Evolutionary conservation across 306 rosid genomes (phyloP), one percentile per base, ranked within the genome.

Genomic region (Medicago arabica): DNA sequence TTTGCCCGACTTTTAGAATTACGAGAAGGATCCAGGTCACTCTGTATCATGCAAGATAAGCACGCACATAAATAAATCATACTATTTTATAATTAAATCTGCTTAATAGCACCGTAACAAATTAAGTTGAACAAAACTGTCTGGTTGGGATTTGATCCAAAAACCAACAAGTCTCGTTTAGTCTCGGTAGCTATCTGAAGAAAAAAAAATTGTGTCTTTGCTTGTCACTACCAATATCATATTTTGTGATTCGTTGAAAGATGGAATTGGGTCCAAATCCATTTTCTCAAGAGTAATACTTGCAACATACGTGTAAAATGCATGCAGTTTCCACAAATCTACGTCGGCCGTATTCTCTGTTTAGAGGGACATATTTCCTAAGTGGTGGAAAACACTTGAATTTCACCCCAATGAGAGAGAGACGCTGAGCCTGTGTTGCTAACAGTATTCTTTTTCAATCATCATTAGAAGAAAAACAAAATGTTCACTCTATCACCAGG

Each of bases 1-100:
- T 84, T 88, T 74, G 67, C 67, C 16, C 75, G 76, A 72, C 77
- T 80, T 68, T 76, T 81, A 69, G 86, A 84, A 60, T 78, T 87
- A 81, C 75, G 90, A 69, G 90, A 85, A 75, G 70, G 92, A 50
- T 96, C 96, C 69, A 80, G 75, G 78, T 96, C 99, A 76, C 94
- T 92, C 99, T 96, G 97, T 75, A 55, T 74, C 80, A 78, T 15
- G 69, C 59, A 84, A 58, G 17, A 80, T 7, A 77, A 31, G 55
- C 18, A 9, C 69, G 78, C 17, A 54, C 68, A 68, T 63, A 75
- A 80, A 78, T 73, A 78, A 18, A 60, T 72, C 15, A 65, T 31
- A 39, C 12, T 43, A 9, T 38, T 67, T 46, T 46, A 46, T 34
- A 57, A 36, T 16, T 28, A 31, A 65, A 76, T 10, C 5, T 50